Evolutionary conservation across 2,329 filamentous ascomycete genomes (phyloP), one percentile per base, ranked within the genome.

Genomic region (Grosmannia penicillata): DNA sequence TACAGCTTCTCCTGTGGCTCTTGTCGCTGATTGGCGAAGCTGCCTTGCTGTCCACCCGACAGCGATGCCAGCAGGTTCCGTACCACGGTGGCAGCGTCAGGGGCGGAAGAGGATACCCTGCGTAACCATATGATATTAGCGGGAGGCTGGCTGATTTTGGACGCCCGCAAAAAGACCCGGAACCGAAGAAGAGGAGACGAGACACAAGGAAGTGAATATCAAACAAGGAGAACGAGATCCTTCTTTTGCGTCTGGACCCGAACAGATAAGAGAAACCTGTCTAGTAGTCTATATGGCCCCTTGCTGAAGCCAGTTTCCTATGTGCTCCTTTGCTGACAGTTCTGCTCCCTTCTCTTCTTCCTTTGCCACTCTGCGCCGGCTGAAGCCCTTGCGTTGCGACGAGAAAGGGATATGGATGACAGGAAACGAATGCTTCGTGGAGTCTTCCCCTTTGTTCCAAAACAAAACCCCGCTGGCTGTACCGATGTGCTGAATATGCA

Each of bases 21-120:
- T 36, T 53, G 47, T 54, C 38, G 53, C 43, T 36, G 57, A 55
- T 22, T 49, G 53, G 44, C 56, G 56, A 46, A 61, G 52, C 35
- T 60, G 46, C 35, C 58, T 56, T 22, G 63, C 56, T 66, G 65
- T 42, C 75, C 17, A 10, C 31, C 71, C 52, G 78, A 74, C 45
- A 96, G 66, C 4, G 89, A 94, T 44, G 80, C 75, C 50, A 96
- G 70, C 56, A 98, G 87, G 59, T 89, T 87, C 53, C 85, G 82
- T 47, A 96, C 84, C 44, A 83, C 75, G 29, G 75, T 70, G 40
- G 79, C 78, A 51, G 86, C 78, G 60, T 93, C 81, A 43, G 69
- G 62, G 46, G 66, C 63, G 43, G 69, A 66, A 49, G 70, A 66
- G 47, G 68, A 62, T 51, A 67, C 72, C 64, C 78, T 83, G 59